phyloP scores from a whole-genome alignment of 2,329 filamentous ascomycete genomes.

The Neopestalotiopsis sp. region DNA sequence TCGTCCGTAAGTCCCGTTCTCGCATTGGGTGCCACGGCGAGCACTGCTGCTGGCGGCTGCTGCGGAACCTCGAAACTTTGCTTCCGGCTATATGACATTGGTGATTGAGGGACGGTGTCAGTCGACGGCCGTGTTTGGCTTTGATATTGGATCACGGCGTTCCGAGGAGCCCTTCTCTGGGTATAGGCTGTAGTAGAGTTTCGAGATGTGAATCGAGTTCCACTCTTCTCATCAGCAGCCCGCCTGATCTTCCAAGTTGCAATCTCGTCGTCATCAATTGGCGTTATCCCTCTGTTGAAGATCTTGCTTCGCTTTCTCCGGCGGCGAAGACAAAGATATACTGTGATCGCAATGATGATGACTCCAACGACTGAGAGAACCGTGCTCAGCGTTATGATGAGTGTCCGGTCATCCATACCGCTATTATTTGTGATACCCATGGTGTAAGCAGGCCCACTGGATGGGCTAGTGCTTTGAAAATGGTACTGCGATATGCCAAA shows the following conservation, averaged over 20 bases:
- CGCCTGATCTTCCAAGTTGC: constrained; percentile 62
- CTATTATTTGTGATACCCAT: not conserved
- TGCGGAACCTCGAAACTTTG: constrained; percentile 49
- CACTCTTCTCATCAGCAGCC: constrained; percentile 35
- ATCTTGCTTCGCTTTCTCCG: constrained; percentile 47
- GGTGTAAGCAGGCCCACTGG: not conserved
- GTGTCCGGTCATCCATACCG: constrained; percentile 39
- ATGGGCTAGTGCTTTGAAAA: not conserved
- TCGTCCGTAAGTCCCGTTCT: constrained; percentile 67
- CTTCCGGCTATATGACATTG: constrained; percentile 39
- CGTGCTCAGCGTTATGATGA: constrained; percentile 57
- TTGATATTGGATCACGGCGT: constrained; percentile 57
- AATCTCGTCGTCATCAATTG: constrained; percentile 70
- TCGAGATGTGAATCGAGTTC: constrained; percentile 28
- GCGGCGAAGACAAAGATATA: constrained; percentile 45
- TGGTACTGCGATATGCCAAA: not conserved
- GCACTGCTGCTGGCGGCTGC: constrained; percentile 53
- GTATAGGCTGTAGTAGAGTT: constrained; percentile 38
- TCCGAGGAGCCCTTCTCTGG: constrained; percentile 51
- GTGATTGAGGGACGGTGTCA: constrained; percentile 35
- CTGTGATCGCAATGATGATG: constrained; percentile 39
- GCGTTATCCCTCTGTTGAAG: constrained; percentile 60
- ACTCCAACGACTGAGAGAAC: constrained; percentile 52
- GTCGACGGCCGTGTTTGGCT: constrained; percentile 36
- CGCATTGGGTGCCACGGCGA: constrained; percentile 67